phyloP scores from a whole-genome alignment of 352 stramenopile genomes.

The Globisporangium splendens region DNA sequence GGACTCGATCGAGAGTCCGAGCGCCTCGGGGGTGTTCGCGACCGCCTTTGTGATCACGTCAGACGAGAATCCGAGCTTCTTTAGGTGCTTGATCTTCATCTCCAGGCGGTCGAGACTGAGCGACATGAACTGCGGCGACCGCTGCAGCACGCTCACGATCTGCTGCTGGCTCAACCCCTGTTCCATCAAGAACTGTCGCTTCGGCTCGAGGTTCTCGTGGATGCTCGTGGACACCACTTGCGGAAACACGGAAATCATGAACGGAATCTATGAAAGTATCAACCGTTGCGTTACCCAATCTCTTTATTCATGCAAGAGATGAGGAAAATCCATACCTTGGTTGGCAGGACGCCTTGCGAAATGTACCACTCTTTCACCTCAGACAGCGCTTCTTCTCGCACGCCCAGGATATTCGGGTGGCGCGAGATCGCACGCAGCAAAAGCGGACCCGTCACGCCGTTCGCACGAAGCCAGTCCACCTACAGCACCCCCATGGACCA shows the following conservation, averaged over 20 bases:
- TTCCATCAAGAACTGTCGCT: conserved; percentile 31
- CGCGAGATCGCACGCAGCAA: conserved; percentile 28
- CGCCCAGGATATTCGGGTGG: conserved; percentile 37
- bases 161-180: conserved; percentile 31
- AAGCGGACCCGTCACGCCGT: conserved; percentile 29
- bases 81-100: conserved; percentile 26
- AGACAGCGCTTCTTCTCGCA: conserved; percentile 24
- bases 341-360: conserved; percentile 22
- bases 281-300: too few relatives aligned
- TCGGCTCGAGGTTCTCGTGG: conserved; percentile 36
- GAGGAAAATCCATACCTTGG: conserved; percentile 18
- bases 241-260: conserved; percentile 50
- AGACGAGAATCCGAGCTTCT: conserved; percentile 24
- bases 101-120: conserved; percentile 31
- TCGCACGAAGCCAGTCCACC: conserved; percentile 27
- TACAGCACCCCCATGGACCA: neutral
- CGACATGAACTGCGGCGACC: conserved; percentile 37
- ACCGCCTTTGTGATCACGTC: conserved; percentile 33
- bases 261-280: conserved; percentile 32
- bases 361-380: conserved; percentile 36
- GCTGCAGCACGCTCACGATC: conserved; percentile 37
- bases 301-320: neutral
- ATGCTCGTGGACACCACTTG: conserved; percentile 28
- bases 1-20: conserved; percentile 28
- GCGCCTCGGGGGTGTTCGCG: conserved; percentile 31